Conservation (phyloP, 1,139 yeast species). For the Pichia inconspicua region DNA sequence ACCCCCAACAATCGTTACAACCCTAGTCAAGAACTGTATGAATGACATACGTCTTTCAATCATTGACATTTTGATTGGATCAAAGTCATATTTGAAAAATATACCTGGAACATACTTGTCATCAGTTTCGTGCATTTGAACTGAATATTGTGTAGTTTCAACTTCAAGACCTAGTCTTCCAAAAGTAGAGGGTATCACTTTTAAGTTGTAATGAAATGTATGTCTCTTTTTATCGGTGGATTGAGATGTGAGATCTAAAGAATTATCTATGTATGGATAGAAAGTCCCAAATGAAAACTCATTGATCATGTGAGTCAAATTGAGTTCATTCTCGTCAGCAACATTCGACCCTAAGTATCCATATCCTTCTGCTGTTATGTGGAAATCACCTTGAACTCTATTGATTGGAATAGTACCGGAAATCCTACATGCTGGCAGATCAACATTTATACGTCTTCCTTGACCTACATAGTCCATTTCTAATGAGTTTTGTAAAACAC, state of each 20-base stretch:
- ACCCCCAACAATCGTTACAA: constrained; percentile 78
- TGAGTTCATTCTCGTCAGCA: constrained; percentile 44
- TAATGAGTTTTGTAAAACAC: constrained; percentile 54
- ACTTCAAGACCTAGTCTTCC: constrained; percentile 62
- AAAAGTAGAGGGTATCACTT: constrained; percentile 80
- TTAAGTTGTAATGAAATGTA: constrained; percentile 56
- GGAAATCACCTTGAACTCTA: constrained; percentile 78
- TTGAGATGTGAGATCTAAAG: constrained; percentile 70
- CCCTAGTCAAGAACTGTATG: constrained; percentile 64
- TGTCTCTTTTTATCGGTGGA: constrained; percentile 35
- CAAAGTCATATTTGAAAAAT: constrained; percentile 77
- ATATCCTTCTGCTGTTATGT: constrained; percentile 68
- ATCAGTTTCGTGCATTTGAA: constrained; percentile 42
- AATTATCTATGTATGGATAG: constrained; percentile 79
- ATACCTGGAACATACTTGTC: constrained; percentile 60
- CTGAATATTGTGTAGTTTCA: constrained; percentile 82
- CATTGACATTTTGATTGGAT: constrained; percentile 67
- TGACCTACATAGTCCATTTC: constrained; percentile 50
- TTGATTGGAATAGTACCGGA: constrained; percentile 84
- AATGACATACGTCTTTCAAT: constrained; percentile 71
- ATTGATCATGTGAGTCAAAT: constrained; percentile 76
- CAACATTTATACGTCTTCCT: constrained; percentile 38
- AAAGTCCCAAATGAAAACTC: constrained; percentile 90
- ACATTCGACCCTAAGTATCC: constrained; percentile 46
- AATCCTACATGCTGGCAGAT: constrained; percentile 78